A percentile compares a stretch with the other conserved stretches of the same genome.
Conservation (phyloP, 2,329 filamentous ascomycete species). For the Thermothelomyces thermophilus region DNA sequence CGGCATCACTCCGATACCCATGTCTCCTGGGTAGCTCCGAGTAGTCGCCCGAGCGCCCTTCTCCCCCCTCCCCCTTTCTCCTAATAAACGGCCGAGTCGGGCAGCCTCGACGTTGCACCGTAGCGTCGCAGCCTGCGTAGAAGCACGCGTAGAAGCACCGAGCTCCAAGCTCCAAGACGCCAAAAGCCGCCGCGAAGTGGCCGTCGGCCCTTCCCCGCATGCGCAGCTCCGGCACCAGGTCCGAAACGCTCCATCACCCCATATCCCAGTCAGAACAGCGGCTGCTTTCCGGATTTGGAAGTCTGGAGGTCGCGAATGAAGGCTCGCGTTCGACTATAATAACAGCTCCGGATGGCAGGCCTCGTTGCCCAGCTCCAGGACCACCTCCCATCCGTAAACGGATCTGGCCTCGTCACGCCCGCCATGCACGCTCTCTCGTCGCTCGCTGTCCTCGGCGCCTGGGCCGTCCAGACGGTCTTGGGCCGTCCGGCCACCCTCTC, state of each 20-base stretch:
- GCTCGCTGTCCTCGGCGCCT: constrained; percentile 44
- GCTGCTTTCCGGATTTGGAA: not conserved
- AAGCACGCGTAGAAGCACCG: constrained; percentile 15
- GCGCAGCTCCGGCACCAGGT: not conserved
- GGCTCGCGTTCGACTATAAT: constrained; percentile 8
- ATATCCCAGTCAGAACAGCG: too few species aligned
- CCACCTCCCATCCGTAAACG: constrained; percentile 16
- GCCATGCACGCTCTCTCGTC: constrained; percentile 41
- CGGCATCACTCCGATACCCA: not conserved
- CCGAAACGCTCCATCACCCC: too few species aligned
- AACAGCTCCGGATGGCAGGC: constrained; percentile 15
- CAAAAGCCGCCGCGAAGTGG: not conserved
- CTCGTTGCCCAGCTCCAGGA: constrained; percentile 12
- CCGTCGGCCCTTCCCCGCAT: constrained; percentile 21
- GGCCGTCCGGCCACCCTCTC: constrained; percentile 35
- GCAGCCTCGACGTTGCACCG: constrained; percentile 1
- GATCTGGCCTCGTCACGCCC: constrained; percentile 17
- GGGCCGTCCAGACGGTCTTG: constrained; percentile 45
- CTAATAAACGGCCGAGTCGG: not conserved
- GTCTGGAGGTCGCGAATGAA: not conserved
- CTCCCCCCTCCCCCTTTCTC: too few species aligned
- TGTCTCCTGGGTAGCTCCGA: not conserved
- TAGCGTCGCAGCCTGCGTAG: not conserved
- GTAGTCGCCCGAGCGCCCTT: not conserved
- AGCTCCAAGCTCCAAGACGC: not conserved